Evolutionary conservation across 1,139 yeast species (phyloP), one percentile per base, ranked within the genome.

Genomic region (Scheffersomyces quercinus): DNA sequence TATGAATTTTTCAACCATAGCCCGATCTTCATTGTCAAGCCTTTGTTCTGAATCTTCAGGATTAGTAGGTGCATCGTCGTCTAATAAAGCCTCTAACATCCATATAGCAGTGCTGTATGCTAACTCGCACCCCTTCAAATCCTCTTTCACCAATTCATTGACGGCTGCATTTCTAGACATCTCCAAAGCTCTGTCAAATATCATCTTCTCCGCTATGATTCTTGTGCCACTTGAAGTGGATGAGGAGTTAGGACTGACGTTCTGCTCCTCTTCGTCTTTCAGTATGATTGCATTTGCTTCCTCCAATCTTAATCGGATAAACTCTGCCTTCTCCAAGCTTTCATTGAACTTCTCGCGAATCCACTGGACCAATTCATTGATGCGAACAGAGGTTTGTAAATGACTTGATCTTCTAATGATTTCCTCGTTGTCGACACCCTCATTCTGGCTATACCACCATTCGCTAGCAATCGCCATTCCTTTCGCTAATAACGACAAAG

Each of bases 161-260:
- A 85, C 85, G 0, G 98, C 98, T 0, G 98, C 97, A 45, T 82
- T 82, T 54, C 95, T 79, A 2, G 97, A 87, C 74, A 91, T 88
- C 56, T 93, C 98, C 56, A 91, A 75, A 1, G 98, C 97, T 36
- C 98, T 77, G 55, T 91, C 97, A 66, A 90, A 91, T 26, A 93
- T 81, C 50, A 93, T 74, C 60, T 86, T 86, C 62, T 91, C 97
- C 2, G 96, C 90, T 41, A 85, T 75, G 6, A 83, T 67, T 36
- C 70, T 53, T 44, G 48, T 41, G 41, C 45, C 46, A 43, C 46
- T 36, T 10, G 34, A 15, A 20, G 32, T 36, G 16, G 34, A 36
- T 12, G 31, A 37, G 37, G 35, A 37, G 15, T 36, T 33, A 6
- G 48, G 15, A 40, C 39, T n/a, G 26, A 13, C 28, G 35, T 42